Base-by-base conservation (phyloP, 2,329 filamentous ascomycete species). In the Exophiala calicioides region DNA sequence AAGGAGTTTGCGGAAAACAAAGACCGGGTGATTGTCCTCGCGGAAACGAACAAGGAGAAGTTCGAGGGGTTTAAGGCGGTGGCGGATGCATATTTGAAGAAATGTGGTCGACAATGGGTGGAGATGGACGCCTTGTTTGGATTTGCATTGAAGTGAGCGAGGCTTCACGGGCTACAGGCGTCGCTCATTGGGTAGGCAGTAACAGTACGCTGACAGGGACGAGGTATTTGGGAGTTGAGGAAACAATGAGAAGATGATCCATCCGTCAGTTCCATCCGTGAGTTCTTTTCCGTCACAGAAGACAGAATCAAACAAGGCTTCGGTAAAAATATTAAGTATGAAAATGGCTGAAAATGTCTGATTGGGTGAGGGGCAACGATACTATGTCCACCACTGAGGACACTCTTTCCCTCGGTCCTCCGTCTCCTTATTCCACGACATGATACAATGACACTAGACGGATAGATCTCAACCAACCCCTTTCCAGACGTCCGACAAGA, bases 51-150 rank as follows among this genome's bases (percentile, higher is more conserved):
- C 67, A 79, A 88, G 47, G 75, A 77, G 29, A 76, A 89, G 52
- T 97, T 97, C 64, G 79, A 70, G 8, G 88, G 86, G 0, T 72
- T 91, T 57, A 87, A 84, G 73, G 77, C 77, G 5, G 82, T 90
- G 10, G 88, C 95, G 4, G 88, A 91, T 56, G 81, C 74, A 62
- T 94, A 95, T 69, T 69, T 95, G 59, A 88, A 89, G 62, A 93
- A 91, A 72, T 95, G 90, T 67, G 90, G 90, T 19, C 76, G 88
- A 59, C 86, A 90, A 68, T 95, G 89, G 88, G 90, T 96, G 41
- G 86, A 88, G 58, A 96, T 95, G 90, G 89, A 93, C 68, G 84
- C 76, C 56, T 69, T 96, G 55, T 96, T 95, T 75, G 78, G 80
- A 54, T 77, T 80, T 70, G 75, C 73, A 3, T 44, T 58, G 47